phyloP scores from a whole-genome alignment of 1,284 basidiomycete species.

The Ceratobasidium papillatum region DNA sequence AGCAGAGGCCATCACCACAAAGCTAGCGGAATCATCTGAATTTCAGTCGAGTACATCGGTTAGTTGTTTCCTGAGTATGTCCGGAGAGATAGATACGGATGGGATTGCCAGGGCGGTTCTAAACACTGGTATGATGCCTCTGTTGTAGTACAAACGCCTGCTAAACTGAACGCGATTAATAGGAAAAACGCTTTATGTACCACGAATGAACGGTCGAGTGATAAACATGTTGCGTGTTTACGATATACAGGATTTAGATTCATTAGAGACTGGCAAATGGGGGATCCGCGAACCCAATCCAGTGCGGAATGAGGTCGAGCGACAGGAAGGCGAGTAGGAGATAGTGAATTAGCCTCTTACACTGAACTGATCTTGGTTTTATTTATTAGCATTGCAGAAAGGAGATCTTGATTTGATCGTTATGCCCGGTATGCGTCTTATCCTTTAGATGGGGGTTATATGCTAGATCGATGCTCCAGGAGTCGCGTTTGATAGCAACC shows the following conservation, averaged over 20 bases:
- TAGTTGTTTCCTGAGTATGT: conserved; percentile 45
- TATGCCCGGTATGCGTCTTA: conserved; percentile 42
- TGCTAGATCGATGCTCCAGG: conserved; percentile 28
- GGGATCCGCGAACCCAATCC: conserved; percentile 44
- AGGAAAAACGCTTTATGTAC: conserved; percentile 45
- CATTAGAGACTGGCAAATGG: conserved; percentile 41
- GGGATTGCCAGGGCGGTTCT: conserved; percentile 42
- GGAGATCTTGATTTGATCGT: conserved; percentile 43
- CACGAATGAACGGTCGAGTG: conserved; percentile 43
- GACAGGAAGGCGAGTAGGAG: conserved; percentile 37
- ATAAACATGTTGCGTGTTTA: conserved; percentile 45
- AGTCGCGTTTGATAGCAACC: conserved; percentile 43
- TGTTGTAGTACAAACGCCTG: neutral
- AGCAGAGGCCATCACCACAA: conserved; percentile 42
- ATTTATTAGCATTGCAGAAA: conserved; percentile 14
- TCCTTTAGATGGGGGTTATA: neutral
- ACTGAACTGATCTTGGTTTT: neutral
- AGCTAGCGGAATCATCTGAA: conserved; percentile 27
- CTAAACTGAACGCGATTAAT: neutral
- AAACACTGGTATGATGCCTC: neutral
- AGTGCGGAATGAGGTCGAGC: conserved; percentile 31
- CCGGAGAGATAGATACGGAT: conserved; percentile 44
- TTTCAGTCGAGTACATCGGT: conserved; percentile 43
- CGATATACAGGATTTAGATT: conserved; percentile 40
- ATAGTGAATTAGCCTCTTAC: neutral